These are phyloP conservation scores for Amaranthus cruentus DNA, from an alignment of 148 eudicot genomes.

Conservation along the genomic window DNA sequence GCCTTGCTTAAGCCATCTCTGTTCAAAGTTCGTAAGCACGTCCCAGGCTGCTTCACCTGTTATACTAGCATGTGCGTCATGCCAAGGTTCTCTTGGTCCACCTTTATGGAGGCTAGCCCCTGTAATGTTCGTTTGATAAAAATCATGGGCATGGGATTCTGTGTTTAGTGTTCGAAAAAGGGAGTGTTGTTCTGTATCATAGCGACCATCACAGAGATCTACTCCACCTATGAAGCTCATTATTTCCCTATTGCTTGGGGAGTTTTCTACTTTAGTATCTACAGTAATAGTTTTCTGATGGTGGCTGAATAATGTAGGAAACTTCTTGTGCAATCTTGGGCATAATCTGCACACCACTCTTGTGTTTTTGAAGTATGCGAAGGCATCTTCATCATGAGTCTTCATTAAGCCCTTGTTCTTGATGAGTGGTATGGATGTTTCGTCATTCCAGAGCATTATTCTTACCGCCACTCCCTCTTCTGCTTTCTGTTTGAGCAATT, in stretches of 20 bases:
- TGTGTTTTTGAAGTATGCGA: conserved; percentile 60
- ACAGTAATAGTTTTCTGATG: conserved; percentile 72
- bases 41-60: conserved; percentile 78
- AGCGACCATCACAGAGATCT: conserved; percentile 84
- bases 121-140: conserved; percentile 59
- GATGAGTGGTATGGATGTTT: conserved; percentile 70
- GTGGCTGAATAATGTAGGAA: conserved; percentile 69
- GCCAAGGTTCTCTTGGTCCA: conserved; percentile 92
- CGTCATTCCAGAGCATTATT: conserved; percentile 77
- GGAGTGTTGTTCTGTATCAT: conserved; percentile 75
- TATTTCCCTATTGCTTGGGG: conserved; percentile 56
- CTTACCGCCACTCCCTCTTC: conserved; percentile 89
- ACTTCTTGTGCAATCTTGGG: conserved; percentile 55
- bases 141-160: conserved; percentile 49
- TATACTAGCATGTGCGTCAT: conserved; percentile 74
- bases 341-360: conserved; percentile 65
- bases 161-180: conserved; percentile 57
- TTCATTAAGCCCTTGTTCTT: conserved; percentile 84
- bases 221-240: conserved; percentile 82
- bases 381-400: conserved; percentile 70
- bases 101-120: conserved; percentile 75
- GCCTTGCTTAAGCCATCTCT: conserved; percentile 81
- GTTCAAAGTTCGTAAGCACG: conserved; percentile 69
- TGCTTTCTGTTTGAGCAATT: conserved; percentile 65
- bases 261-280: conserved; percentile 37